Conservation (phyloP, 495 filamentous ascomycete genomes). For the Apiosordaria backusii region DNA sequence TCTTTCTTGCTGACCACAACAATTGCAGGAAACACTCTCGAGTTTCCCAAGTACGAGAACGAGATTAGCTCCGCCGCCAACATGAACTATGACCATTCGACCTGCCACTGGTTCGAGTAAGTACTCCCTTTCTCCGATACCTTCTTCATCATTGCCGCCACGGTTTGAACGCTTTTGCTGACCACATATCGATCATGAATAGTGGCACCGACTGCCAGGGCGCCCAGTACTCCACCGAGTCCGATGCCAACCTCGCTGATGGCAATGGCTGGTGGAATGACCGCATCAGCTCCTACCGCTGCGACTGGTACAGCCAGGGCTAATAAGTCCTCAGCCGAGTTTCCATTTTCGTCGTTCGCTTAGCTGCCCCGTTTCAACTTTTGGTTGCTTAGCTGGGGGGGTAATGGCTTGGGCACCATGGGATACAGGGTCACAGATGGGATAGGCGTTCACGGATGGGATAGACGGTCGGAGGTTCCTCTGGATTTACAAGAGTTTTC, state of each 20-base stretch:
- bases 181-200: not conserved
- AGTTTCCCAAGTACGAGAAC: not conserved
- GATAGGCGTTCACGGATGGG: too few relatives aligned
- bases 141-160: not conserved
- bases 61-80: not conserved
- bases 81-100: not conserved
- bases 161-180: not conserved
- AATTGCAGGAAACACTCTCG: not conserved
- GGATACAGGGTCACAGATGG: too few relatives aligned
- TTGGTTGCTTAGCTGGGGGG: too few relatives aligned
- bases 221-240: not conserved
- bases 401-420: not conserved
- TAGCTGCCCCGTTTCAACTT: not conserved
- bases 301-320: not conserved
- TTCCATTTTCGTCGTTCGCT: not conserved
- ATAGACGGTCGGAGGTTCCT: too few relatives aligned
- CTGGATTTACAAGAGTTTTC: too few relatives aligned
- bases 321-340: not conserved
- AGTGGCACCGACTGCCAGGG: not conserved
- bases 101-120: not conserved
- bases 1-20: not conserved
- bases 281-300: not conserved
- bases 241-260: not conserved
- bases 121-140: not conserved
- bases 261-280: not conserved